Percentiles rank a stretch among this genome's conserved stretches.
These are phyloP conservation scores for Alternaria arborescens DNA, from an alignment of 2,329 filamentous ascomycete genomes.

Conservation along the genomic window DNA sequence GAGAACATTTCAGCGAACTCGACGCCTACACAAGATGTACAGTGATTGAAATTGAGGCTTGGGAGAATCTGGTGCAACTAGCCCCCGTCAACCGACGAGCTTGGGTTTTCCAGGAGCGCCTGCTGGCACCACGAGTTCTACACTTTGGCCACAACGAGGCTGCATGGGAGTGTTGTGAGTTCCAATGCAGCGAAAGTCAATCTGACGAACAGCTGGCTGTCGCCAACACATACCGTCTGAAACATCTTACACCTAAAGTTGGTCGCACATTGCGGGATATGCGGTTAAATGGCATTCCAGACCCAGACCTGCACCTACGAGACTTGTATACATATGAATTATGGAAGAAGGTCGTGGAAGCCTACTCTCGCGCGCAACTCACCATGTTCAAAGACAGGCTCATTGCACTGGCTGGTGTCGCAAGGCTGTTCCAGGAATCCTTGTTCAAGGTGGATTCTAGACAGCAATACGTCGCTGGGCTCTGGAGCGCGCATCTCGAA, in stretches of 20 bases:
- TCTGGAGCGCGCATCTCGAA: constrained; percentile 24
- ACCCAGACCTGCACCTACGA: constrained; percentile 9
- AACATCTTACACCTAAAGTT: too few relatives aligned
- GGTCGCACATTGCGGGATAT: background rate
- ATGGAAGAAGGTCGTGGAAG: constrained; percentile 30
- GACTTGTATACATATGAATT: constrained; percentile 15
- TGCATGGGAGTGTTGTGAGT: constrained; percentile 32
- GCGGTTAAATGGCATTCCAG: constrained; percentile 1
- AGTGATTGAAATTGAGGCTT: constrained; percentile 19
- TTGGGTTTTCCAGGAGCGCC: constrained; percentile 37
- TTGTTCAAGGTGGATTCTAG: background rate
- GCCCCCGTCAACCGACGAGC: constrained; percentile 30
- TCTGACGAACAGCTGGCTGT: background rate
- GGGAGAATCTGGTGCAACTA: constrained; percentile 22
- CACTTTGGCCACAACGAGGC: constrained; percentile 33
- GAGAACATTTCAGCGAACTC: background rate
- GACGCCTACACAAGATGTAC: constrained; percentile 7
- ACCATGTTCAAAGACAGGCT: constrained; percentile 23
- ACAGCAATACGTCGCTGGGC: constrained; percentile 24
- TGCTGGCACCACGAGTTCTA: constrained; percentile 30
- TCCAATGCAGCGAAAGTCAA: constrained; percentile 15
- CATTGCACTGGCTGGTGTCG: constrained; percentile 28
- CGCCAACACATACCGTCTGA: too few relatives aligned
- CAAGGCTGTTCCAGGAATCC: constrained; percentile 10
- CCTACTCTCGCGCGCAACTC: constrained; percentile 21